Evolutionary conservation across 805 yeast species (phyloP), one percentile per base, ranked within the genome.

Genomic region (Blastobotrys robertii): DNA sequence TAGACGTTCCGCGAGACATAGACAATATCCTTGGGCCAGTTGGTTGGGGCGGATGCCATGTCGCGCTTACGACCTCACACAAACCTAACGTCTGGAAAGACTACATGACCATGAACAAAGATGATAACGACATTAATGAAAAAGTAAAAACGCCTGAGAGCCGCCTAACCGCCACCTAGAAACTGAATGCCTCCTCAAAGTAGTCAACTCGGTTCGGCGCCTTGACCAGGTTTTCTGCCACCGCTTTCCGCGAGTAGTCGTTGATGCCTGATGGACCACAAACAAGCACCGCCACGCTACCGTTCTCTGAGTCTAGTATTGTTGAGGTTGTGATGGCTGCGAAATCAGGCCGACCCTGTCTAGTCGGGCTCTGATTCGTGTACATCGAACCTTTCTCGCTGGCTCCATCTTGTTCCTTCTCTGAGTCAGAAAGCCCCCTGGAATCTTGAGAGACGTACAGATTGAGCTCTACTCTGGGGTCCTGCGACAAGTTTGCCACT

Each of bases 21-120:
- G 15, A 35, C 38, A 14, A 50, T 38, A 16, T 39, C 33, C 15
- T 34, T 39, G 5, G 54, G 54, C 54, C 54, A 50, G 40, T 47
- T 47, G 10, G 52, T 41, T 8, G 54, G 54, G 16, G 34, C 25
- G 25, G 25, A 39, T 10, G 39, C 12, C 46, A 43, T 43, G 6
- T 38, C 9, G 13, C 25, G 9, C 16, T 37, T n/a, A 6, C 25
- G 31, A 8, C 14, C 12, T 22, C 29, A 7, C n/a, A 13, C 14
- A 15, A 15, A 37, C 3, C 14, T n/a, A 4, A 31, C 34, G n/a
- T n/a, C n/a, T n/a, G n/a, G n/a, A n/a, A n/a, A n/a, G n/a, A n/a
- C n/a, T n/a, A n/a, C n/a, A n/a, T n/a, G n/a, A n/a, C n/a, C n/a
- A n/a, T n/a, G n/a, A n/a, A n/a, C n/a, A n/a, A n/a, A n/a, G n/a